Base-by-base conservation (phyloP, 139 green algal genomes). In the Microglena sp. region DNA sequence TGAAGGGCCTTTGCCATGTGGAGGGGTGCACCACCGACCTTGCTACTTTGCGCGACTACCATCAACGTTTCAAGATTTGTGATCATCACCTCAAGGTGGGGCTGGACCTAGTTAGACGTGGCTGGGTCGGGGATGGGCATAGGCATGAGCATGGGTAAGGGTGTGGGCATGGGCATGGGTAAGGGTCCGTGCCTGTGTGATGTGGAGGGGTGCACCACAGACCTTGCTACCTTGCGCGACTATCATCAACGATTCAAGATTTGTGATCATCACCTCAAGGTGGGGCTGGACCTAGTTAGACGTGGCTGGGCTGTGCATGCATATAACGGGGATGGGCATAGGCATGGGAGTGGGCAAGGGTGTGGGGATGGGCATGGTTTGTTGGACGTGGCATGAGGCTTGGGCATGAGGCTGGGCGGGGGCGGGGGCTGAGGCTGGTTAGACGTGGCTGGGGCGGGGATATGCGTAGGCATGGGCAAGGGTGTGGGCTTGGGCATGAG, bases 161-260 rank as follows among this genome's bases (percentile, higher is more conserved):
- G 45, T 8, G 6, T 26, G 45, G 45, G 45, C 45, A 55, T 55
- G 45, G 45, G n/a, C 5, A 8, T 55, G 6, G 45, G 45, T 24
- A 8, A 4, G 45, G 45, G 45, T 26, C n/a, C n/a, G n/a, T n/a
- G 76, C 24, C 56, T 80, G 29, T 84, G 79, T 63, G 79, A 93
- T 70, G 85, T 89, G 11, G 86, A 91, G 31, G 81, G 79, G 7
- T 93, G 86, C 72, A 64, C 67, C 33, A 56, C 65, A 1, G 77
- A 87, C 53, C 64, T 93, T 27, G 61, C 62, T 8, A 54, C 58
- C 5, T 78, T 90, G 57, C 72, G 78, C 27, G 76, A 90, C 56
- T 93, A 93, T 74, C 79, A 93, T 71, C 71, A 80, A 53, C 79
- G 86, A 22, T 93, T 92, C 79, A 89, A 89, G 76, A 90, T 93